These are phyloP conservation scores for Aspergillus terreus DNA, from an alignment of 2,329 filamentous ascomycete genomes.

Conservation along the genomic window DNA sequence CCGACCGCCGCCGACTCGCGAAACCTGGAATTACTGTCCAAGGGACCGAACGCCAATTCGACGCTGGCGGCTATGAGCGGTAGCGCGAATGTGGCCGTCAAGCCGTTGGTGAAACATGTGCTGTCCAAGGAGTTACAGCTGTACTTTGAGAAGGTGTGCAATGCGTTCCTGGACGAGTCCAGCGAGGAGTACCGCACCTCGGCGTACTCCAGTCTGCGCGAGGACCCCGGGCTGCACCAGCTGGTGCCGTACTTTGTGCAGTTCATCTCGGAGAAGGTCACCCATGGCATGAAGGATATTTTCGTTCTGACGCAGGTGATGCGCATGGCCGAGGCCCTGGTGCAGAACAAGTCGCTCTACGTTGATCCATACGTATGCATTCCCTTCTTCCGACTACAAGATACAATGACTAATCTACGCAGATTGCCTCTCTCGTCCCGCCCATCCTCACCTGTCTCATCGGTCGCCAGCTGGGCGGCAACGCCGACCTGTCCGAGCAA, in stretches of 20 bases:
- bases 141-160: conserved; percentile 94
- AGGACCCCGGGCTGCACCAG: conserved; percentile 91
- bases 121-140: conserved; percentile 93
- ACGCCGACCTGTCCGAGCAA: conserved; percentile 53
- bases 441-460: conserved; percentile 89
- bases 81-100: conserved; percentile 77
- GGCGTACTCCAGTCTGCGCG: conserved; percentile 77
- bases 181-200: conserved; percentile 84
- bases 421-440: conserved; percentile 67
- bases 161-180: conserved; percentile 80
- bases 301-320: conserved; percentile 91
- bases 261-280: conserved; percentile 93
- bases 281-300: conserved; percentile 84
- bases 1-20: conserved; percentile 81
- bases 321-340: conserved; percentile 78
- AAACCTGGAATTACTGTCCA: conserved; percentile 80
- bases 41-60: conserved; percentile 83
- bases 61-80: conserved; percentile 79
- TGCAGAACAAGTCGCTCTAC: conserved; percentile 78
- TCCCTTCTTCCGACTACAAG: not conserved
- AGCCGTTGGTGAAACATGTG: conserved; percentile 91
- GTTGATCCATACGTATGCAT: conserved; percentile 59
- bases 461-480: conserved; percentile 70
- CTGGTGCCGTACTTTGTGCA: conserved; percentile 94
- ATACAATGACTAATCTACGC: conserved; percentile 16